Base-by-base conservation (phyloP, 1,284 basidiomycete species). In the Sphaerobolus stellatus region DNA sequence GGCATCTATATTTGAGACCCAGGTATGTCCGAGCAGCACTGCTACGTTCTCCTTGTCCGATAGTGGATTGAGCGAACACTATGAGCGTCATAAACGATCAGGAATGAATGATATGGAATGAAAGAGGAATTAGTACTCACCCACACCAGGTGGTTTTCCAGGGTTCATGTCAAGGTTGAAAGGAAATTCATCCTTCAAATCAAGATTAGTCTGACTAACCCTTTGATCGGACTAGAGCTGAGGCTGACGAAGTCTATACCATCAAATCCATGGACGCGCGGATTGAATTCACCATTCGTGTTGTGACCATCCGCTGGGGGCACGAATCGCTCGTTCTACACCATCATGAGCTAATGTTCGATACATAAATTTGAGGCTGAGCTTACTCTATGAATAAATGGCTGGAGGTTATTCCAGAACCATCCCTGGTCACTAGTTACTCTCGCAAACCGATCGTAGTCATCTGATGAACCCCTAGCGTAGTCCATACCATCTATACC, bases 21-120 rank as follows among this genome's bases (percentile, higher is more conserved):
- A n/a, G n/a, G n/a, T n/a, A n/a, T n/a, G n/a, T n/a, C n/a, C n/a
- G n/a, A n/a, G n/a, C n/a, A n/a, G n/a, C n/a, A n/a, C n/a, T n/a
- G n/a, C n/a, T n/a, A n/a, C n/a, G n/a, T n/a, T n/a, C n/a, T n/a
- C n/a, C n/a, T n/a, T n/a, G n/a, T 33, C 70, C 64, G 43, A 69
- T 60, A 20, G 71, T 63, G 43, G 68, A 57, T 52, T 68, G 64
- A 67, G 51, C 66, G 70, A 77, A 13, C 74, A 76, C 68, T 18
- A 5, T 8, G 47, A 58, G 14, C n/a, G n/a, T n/a, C n/a, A n/a
- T n/a, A n/a, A 25, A 33, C 49, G 20, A 4, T 18, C 18, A 22
- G 11, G 6, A 8, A 14, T 16, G 31, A n/a, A n/a, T n/a, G n/a
- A n/a, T n/a, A n/a, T n/a, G n/a, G n/a, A n/a, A n/a, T n/a, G 22